Percentiles rank a stretch among this genome's conserved stretches.
phyloP scores from a whole-genome alignment of 352 stramenopile genomes.

The Phytophthora constricta region DNA sequence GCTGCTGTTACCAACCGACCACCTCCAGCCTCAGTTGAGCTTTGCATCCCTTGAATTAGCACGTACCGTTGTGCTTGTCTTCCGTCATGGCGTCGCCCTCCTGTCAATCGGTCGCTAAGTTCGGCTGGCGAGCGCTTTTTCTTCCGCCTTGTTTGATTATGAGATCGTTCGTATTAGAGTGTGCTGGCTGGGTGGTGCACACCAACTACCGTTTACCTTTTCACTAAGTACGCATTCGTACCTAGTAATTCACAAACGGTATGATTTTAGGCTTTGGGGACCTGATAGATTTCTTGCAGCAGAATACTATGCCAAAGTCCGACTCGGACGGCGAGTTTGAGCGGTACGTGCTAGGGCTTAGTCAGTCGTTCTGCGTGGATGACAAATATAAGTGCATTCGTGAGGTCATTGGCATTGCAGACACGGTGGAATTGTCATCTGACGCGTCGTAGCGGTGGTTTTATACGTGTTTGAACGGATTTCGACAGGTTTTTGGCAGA shows the following conservation, averaged over 20 bases:
- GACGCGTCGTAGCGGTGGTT: slow-evolving; percentile 7
- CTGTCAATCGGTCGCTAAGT: neutral
- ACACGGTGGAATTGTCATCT: slow-evolving; percentile 12
- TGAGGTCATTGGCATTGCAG: neutral
- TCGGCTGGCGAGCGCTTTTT: slow-evolving; percentile 1
- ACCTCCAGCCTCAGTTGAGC: slow-evolving; percentile 1
- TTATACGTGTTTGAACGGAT: slow-evolving; percentile 14
- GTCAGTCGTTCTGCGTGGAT: neutral
- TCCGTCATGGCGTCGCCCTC: slow-evolving; percentile 42
- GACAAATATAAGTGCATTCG: neutral
- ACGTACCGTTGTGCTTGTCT: slow-evolving; percentile 50
- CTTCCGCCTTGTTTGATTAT: slow-evolving; percentile 4
- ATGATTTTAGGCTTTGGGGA: slow-evolving; percentile 24
- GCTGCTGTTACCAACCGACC: neutral
- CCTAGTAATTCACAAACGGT: slow-evolving; percentile 18
- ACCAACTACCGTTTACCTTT: too few species aligned
- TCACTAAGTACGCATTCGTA: too few species aligned
- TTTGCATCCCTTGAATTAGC: neutral
- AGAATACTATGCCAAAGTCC: too few species aligned
- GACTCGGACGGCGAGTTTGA: slow-evolving; percentile 73
- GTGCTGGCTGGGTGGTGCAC: too few species aligned
- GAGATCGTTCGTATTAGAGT: too few species aligned
- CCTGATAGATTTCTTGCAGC: too few species aligned
- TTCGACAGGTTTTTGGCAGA: slow-evolving; percentile 58
- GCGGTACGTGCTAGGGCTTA: slow-evolving; percentile 40